Evolutionary conservation across 176 grass and related monocot species (phyloP).

Genomic region (Bonia amplexicaulis): DNA sequence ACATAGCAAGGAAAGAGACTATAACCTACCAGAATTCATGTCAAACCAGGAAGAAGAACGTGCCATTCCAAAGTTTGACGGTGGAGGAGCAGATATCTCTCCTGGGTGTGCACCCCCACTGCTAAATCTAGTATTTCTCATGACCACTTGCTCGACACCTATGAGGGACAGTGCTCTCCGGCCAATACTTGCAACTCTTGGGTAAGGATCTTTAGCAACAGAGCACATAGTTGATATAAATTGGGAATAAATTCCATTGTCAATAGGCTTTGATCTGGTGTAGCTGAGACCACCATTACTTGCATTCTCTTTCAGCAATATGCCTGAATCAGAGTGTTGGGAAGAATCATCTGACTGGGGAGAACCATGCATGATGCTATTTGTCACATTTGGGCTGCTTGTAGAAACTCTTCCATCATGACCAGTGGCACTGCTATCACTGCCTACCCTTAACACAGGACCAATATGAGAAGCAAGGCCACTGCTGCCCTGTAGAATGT

Average conservation of each 20-base stretch:
- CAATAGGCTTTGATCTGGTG: conserved; percentile 47
- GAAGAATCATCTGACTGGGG: conserved; percentile 96
- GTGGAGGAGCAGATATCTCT: conserved; percentile 57
- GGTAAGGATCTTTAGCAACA: conserved; percentile 88
- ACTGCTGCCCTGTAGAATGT: conserved; percentile 45
- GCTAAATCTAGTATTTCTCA: conserved; percentile 72
- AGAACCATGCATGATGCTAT: conserved; percentile 71
- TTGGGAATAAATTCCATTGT: conserved; percentile 65
- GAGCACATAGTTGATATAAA: conserved; percentile 80
- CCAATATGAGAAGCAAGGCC: conserved; percentile 60
- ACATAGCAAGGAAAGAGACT: conserved; percentile 13
- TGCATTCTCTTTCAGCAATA: conserved; percentile 61
- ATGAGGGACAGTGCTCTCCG: conserved; percentile 73
- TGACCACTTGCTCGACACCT: conserved; percentile 78
- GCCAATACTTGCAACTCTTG: conserved; percentile 67
- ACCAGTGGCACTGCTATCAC: conserved; percentile 56
- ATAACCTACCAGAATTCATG: conserved; percentile 78
- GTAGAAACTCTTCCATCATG: conserved; percentile 70
- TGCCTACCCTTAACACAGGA: conserved; percentile 79
- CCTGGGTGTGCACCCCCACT: conserved; percentile 48
- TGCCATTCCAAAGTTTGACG: conserved; percentile 72
- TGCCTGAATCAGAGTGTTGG: conserved; percentile 84
- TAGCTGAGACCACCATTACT: conserved; percentile 76
- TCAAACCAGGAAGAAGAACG: conserved; percentile 98
- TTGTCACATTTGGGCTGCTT: conserved; percentile 60